Conservation (phyloP, 768 basidiomycete species). For the Mycena haematopus region DNA sequence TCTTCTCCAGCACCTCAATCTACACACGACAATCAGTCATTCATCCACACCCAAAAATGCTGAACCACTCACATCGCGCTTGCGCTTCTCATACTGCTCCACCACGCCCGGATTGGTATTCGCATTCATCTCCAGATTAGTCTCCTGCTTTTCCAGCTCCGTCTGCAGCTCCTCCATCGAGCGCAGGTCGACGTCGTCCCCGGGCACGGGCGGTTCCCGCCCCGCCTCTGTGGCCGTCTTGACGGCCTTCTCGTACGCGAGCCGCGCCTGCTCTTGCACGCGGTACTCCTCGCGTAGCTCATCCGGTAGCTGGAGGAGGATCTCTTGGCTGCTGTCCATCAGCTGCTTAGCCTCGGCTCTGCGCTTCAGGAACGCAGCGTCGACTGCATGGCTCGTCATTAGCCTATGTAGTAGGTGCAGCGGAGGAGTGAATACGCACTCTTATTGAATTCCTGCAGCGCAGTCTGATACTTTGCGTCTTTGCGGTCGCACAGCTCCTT, state of each 20-base stretch:
- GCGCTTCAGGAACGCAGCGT: conserved; percentile 50
- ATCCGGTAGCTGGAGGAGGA: conserved; percentile 46
- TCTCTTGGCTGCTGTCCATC: conserved; percentile 42
- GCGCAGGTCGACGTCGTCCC: conserved; percentile 53
- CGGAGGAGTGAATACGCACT: conserved; percentile 46
- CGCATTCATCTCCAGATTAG: conserved; percentile 74
- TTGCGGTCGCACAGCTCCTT: conserved; percentile 62
- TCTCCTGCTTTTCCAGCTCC: conserved; percentile 67
- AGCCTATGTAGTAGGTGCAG: background rate
- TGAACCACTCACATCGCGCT: conserved; percentile 63
- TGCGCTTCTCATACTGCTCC: conserved; percentile 79
- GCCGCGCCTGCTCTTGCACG: conserved; percentile 52
- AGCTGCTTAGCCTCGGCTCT: conserved; percentile 51
- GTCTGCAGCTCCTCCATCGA: conserved; percentile 62
- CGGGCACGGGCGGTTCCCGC: conserved; percentile 38
- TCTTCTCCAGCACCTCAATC: conserved; percentile 67
- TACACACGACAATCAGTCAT: conserved; percentile 37
- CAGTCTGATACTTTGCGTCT: conserved; percentile 62
- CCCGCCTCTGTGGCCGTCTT: conserved; percentile 41
- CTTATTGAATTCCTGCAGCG: conserved; percentile 56
- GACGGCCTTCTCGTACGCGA: conserved; percentile 45
- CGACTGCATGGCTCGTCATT: conserved; percentile 49
- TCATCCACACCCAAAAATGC: conserved; percentile 14
- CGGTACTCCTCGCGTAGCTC: conserved; percentile 62
- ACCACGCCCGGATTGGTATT: conserved; percentile 79